Conservation (phyloP, 2,329 filamentous ascomycete species). For the Beauveria asiatica region DNA sequence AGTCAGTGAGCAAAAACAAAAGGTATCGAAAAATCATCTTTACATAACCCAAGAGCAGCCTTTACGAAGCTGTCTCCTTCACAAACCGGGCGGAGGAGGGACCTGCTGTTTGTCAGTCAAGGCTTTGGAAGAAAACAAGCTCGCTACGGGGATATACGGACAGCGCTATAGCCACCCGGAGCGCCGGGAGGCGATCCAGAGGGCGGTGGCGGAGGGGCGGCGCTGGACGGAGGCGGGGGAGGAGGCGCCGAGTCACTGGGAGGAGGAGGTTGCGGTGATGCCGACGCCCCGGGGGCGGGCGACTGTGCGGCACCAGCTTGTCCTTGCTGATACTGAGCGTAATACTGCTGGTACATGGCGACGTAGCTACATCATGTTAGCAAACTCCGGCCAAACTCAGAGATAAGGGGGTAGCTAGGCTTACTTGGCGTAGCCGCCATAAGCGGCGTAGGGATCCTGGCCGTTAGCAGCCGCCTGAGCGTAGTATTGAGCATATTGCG, state of each 20-base stretch:
- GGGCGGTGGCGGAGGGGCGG: constrained; percentile 40
- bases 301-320: constrained; percentile 15
- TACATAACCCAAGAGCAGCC: constrained; percentile 12
- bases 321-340: constrained; percentile 35
- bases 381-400: not conserved
- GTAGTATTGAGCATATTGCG: constrained; percentile 81
- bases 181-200: constrained; percentile 45
- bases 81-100: constrained; percentile 49
- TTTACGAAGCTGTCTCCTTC: constrained; percentile 4
- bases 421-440: constrained; percentile 78
- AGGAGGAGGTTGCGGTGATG: constrained; percentile 48
- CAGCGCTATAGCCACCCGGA: constrained; percentile 51
- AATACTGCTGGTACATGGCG: constrained; percentile 68
- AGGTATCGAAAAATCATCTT: not conserved
- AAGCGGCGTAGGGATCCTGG: constrained; percentile 79
- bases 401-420: constrained; percentile 16
- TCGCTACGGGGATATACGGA: constrained; percentile 31
- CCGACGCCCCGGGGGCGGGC: constrained; percentile 31
- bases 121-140: not conserved
- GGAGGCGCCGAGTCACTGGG: constrained; percentile 53
- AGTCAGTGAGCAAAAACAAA: constrained; percentile 8
- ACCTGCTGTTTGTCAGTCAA: constrained; percentile 30
- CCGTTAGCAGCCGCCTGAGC: constrained; percentile 27
- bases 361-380: constrained; percentile 39
- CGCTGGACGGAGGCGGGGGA: constrained; percentile 47